Conservation (phyloP, 208 protist species). For the Crithidia brevicula region DNA sequence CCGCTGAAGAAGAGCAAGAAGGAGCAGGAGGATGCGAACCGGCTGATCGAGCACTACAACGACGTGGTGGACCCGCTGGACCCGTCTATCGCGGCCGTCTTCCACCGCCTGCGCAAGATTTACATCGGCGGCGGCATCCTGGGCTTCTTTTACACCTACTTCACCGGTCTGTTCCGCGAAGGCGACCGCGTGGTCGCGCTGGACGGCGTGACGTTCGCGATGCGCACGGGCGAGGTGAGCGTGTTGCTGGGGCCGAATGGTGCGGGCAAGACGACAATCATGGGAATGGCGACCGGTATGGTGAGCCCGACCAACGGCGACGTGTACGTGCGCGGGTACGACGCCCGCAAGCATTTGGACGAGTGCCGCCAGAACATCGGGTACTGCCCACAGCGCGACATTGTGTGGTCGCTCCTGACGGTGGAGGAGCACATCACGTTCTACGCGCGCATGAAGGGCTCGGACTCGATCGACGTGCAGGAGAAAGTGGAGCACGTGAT, state of each 20-base stretch:
- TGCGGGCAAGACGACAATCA: constrained; percentile 84
- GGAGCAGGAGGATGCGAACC: neutral
- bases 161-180: constrained; percentile 57
- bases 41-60: constrained; percentile 47
- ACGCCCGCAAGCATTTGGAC: constrained; percentile 52
- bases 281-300: constrained; percentile 81
- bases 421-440: constrained; percentile 93
- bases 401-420: constrained; percentile 92
- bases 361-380: constrained; percentile 86
- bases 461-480: constrained; percentile 45
- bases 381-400: constrained; percentile 94
- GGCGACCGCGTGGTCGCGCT: constrained; percentile 64
- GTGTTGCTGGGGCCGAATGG: constrained; percentile 89
- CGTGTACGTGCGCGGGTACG: constrained; percentile 66
- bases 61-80: constrained; percentile 45
- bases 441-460: constrained; percentile 92
- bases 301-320: constrained; percentile 63
- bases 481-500: constrained; percentile 55
- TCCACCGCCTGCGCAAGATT: constrained; percentile 59
- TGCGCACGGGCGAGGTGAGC: constrained; percentile 74
- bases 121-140: constrained; percentile 68
- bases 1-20: constrained; percentile 22
- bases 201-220: constrained; percentile 66
- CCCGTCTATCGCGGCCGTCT: constrained; percentile 39
- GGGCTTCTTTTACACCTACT: constrained; percentile 67